A percentile compares a stretch with the other conserved stretches of the same genome.
Evolutionary conservation across 306 rosid species (phyloP).

Genomic region (Citrullus colocynthis): DNA sequence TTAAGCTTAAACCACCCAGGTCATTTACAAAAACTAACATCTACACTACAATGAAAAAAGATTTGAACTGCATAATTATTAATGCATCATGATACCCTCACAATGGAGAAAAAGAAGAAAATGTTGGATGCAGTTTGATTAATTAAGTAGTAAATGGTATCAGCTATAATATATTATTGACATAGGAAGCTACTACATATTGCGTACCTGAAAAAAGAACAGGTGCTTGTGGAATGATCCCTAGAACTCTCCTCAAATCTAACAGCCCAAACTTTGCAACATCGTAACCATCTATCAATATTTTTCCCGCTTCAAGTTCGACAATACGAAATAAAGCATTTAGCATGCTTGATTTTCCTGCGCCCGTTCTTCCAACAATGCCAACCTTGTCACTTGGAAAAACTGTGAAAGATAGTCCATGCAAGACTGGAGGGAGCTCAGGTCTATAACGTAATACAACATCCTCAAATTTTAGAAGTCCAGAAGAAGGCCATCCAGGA

Average conservation of each 20-base stretch:
- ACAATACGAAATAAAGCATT: slow-evolving; percentile 39
- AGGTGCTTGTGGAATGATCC: slow-evolving; percentile 37
- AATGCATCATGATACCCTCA: not conserved
- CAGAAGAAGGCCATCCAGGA: slow-evolving; percentile 37
- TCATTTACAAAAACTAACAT: not conserved
- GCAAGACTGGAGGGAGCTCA: slow-evolving; percentile 39
- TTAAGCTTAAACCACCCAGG: not conserved
- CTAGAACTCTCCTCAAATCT: slow-evolving; percentile 35
- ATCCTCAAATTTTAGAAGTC: slow-evolving; percentile 28
- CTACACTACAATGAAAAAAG: not conserved
- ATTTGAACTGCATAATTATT: not conserved
- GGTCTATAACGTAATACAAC: slow-evolving; percentile 35
- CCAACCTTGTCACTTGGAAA: slow-evolving; percentile 36
- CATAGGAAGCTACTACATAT: not conserved
- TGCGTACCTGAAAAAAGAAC: slow-evolving; percentile 35
- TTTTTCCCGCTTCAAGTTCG: slow-evolving; percentile 35
- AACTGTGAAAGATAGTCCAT: slow-evolving; percentile 26
- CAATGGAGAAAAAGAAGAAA: not conserved
- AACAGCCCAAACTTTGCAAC: slow-evolving; percentile 24
- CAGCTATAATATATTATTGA: not conserved
- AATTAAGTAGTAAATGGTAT: not conserved
- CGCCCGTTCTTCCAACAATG: slow-evolving; percentile 42
- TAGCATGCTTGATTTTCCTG: slow-evolving; percentile 40
- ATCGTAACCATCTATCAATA: slow-evolving; percentile 31
- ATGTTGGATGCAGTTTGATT: not conserved